A percentile compares a stretch with the other conserved stretches of the same genome.
phyloP scores from a whole-genome alignment of 2,329 filamentous ascomycete species.

The Penicillium sp. region DNA sequence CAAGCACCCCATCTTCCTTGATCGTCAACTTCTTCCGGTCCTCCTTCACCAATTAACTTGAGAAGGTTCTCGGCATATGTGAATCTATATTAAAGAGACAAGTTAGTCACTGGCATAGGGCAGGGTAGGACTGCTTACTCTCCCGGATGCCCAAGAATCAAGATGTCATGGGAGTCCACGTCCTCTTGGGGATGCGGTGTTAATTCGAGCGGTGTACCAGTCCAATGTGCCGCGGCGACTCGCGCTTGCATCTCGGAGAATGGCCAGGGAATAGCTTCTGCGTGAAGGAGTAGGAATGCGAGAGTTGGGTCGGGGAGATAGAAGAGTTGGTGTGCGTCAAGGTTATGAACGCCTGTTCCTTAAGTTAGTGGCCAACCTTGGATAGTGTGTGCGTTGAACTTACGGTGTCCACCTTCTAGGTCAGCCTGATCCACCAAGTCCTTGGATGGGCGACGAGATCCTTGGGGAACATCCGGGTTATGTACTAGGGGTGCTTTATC shows the following conservation, averaged over 20 bases:
- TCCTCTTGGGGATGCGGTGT: constrained; percentile 1
- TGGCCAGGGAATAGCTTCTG: constrained; percentile 4
- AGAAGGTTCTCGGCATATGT: neutral
- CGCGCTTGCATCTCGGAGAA: constrained; percentile 4
- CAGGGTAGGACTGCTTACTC: neutral
- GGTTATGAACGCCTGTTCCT: neutral
- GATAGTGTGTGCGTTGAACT: neutral
- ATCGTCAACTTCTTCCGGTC: neutral
- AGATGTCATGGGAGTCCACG: neutral
- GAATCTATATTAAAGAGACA: neutral
- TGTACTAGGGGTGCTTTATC: neutral
- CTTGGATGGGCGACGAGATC: neutral
- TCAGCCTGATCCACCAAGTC: neutral
- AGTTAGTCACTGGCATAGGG: neutral
- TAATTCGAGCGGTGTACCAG: neutral
- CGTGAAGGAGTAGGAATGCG: neutral
- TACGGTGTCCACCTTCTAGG: neutral
- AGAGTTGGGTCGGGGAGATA: constrained; percentile 1
- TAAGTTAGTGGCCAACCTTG: neutral
- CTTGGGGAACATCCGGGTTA: neutral
- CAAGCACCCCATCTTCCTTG: constrained; percentile 2
- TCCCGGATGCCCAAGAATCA: neutral
- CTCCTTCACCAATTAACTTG: neutral
- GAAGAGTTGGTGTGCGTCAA: neutral
- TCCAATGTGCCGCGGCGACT: neutral